Conservation (phyloP, 805 yeast species). For the Wickerhamiella hasegawae region DNA sequence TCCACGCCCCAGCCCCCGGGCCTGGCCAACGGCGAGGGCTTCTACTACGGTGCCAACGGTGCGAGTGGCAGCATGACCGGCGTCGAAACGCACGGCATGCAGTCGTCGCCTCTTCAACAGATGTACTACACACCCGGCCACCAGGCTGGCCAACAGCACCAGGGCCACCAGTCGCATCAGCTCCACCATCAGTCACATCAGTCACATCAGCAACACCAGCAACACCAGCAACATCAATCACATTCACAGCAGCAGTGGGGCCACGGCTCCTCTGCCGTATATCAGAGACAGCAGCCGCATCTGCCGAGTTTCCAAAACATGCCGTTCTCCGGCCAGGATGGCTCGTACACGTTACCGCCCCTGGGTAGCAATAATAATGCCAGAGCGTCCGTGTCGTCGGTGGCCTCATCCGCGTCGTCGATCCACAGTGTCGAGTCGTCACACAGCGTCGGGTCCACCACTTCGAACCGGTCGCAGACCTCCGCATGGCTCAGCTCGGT, state of each 20-base stretch:
- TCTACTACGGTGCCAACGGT: not conserved
- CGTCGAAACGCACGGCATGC: no score
- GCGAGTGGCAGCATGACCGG: no score
- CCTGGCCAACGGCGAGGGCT: not conserved
- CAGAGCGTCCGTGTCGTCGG: constrained; percentile 2
- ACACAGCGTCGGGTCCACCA: constrained; percentile 2
- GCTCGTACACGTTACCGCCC: not conserved
- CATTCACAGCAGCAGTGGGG: constrained; percentile 7
- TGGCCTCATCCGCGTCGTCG: constrained; percentile 5
- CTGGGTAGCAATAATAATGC: not conserved
- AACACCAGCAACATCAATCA: constrained; percentile 7
- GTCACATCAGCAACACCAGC: constrained; percentile 4
- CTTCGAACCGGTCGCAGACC: constrained; percentile 6
- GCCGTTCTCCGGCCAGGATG: not conserved
- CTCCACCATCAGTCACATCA: constrained; percentile 4
- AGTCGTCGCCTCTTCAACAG: no score
- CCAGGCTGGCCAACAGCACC: constrained; percentile 7
- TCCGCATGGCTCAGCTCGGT: constrained; percentile 8
- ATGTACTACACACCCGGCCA: no score
- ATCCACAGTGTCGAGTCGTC: constrained; percentile 4
- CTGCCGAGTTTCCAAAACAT: not conserved
- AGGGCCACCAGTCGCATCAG: constrained; percentile 4
- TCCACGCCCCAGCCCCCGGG: not conserved
- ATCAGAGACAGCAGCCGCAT: no score
- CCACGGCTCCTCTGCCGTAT: not conserved